phyloP scores from a whole-genome alignment of 306 rosid genomes.

The Delonix regia region DNA sequence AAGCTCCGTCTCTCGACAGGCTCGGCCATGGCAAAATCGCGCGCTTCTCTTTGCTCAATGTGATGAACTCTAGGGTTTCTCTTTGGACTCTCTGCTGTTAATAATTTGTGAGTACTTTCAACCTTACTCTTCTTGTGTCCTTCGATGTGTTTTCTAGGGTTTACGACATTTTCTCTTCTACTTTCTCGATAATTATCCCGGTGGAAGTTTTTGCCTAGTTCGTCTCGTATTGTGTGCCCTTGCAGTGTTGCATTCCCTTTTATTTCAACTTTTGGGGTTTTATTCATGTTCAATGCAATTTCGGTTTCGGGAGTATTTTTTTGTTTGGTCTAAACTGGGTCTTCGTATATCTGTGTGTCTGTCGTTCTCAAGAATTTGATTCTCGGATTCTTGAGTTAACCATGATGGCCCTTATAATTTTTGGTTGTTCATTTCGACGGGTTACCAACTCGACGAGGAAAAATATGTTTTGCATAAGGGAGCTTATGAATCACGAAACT shows the following conservation, averaged over 20 bases:
- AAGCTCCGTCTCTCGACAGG: background rate
- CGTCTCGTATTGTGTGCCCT: background rate
- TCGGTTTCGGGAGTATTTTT: background rate
- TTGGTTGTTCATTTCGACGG: background rate
- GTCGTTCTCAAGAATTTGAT: background rate
- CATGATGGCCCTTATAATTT: background rate
- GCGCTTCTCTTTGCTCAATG: background rate
- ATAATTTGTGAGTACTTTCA: constrained; percentile 34
- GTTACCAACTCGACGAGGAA: background rate
- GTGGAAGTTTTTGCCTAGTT: background rate
- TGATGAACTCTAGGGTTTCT: constrained; percentile 28
- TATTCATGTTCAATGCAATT: background rate
- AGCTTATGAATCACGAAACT: background rate
- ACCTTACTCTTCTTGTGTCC: constrained; percentile 10
- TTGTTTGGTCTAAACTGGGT: background rate
- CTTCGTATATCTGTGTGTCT: background rate
- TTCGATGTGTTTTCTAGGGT: constrained; percentile 29
- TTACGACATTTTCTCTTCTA: background rate
- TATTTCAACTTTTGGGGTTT: background rate
- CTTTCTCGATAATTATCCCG: background rate
- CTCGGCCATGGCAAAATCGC: background rate
- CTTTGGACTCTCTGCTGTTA: constrained; percentile 2
- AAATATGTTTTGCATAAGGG: background rate
- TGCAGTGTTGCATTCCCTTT: background rate
- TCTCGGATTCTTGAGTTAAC: background rate